phyloP scores from a whole-genome alignment of 2,329 filamentous ascomycete species.

The Aschersonia sp. region DNA sequence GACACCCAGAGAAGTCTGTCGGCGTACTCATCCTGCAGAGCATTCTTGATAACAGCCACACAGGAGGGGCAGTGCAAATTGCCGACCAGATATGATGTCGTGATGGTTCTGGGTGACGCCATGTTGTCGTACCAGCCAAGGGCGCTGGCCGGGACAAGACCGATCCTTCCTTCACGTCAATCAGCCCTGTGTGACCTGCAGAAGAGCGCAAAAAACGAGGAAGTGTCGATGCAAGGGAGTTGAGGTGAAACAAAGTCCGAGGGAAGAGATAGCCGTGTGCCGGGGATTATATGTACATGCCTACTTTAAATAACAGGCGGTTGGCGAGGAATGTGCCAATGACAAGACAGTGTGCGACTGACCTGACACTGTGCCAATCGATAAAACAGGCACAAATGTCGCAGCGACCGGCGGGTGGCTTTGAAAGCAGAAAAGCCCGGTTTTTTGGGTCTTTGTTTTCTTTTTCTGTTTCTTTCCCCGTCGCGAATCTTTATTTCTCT shows the following conservation, averaged over 20 bases:
- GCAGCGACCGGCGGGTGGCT: neutral
- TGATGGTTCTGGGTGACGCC: slow-evolving; percentile 18
- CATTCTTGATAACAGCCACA: slow-evolving; percentile 48
- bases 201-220: neutral
- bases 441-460: too few species aligned
- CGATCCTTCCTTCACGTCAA: neutral
- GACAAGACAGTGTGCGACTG: neutral
- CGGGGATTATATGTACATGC: neutral
- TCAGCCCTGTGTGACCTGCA: neutral
- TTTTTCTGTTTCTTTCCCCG: too few species aligned
- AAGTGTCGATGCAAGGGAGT: too few species aligned
- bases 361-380: neutral
- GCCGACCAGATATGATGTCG: slow-evolving; percentile 50
- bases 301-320: neutral
- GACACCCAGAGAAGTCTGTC: slow-evolving; percentile 43
- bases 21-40: slow-evolving; percentile 32
- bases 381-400: neutral
- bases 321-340: neutral
- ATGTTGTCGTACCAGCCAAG: slow-evolving; percentile 8
- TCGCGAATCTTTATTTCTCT: too few species aligned
- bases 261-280: neutral
- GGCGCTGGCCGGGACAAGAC: neutral
- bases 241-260: too few species aligned
- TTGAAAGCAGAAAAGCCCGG: too few species aligned
- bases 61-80: slow-evolving; percentile 73